phyloP scores from a whole-genome alignment of 371 early-diverging fungal genomes.

The Vairimorpha apis region DNA sequence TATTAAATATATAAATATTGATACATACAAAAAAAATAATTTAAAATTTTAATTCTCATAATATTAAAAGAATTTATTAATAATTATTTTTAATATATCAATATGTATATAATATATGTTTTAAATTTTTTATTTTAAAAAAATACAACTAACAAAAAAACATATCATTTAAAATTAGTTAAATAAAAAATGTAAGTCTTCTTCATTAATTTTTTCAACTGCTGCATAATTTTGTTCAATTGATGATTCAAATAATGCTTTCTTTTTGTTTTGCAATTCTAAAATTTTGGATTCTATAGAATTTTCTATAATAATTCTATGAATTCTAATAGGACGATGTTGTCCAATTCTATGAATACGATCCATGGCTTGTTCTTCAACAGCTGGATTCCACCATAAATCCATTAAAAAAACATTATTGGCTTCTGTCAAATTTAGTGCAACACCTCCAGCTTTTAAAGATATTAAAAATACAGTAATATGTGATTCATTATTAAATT shows the following conservation, averaged over 20 bases:
- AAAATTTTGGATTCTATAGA: slow-evolving; percentile 84
- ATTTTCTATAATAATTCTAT: slow-evolving; percentile 75
- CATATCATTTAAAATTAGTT: too few species aligned
- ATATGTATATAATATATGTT: too few species aligned
- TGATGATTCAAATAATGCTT: slow-evolving; percentile 75
- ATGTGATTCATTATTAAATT: slow-evolving; percentile 71
- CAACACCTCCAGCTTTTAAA: slow-evolving; percentile 85
- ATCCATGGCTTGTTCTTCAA: slow-evolving; percentile 77
- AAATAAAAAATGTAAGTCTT: slow-evolving; percentile 50
- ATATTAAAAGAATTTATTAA: too few species aligned
- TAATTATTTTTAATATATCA: too few species aligned
- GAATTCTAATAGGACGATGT: slow-evolving; percentile 65
- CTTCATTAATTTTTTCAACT: slow-evolving; percentile 35
- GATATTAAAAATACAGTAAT: slow-evolving; percentile 70
- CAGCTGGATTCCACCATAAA: slow-evolving; percentile 86
- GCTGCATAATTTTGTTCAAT: slow-evolving; percentile 68
- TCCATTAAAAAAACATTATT: slow-evolving; percentile 75
- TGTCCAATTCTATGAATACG: slow-evolving; percentile 76
- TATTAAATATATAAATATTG: too few species aligned
- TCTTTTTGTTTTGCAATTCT: slow-evolving; percentile 84
- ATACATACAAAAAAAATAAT: too few species aligned
- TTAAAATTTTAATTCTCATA: too few species aligned
- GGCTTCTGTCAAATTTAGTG: slow-evolving; percentile 84
- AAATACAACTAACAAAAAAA: too few species aligned
- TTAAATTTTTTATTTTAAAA: too few species aligned